These are phyloP conservation scores for Saccharomyces hybrid DNA, from an alignment of 1,139 yeast genomes.

Conservation along the genomic window DNA sequence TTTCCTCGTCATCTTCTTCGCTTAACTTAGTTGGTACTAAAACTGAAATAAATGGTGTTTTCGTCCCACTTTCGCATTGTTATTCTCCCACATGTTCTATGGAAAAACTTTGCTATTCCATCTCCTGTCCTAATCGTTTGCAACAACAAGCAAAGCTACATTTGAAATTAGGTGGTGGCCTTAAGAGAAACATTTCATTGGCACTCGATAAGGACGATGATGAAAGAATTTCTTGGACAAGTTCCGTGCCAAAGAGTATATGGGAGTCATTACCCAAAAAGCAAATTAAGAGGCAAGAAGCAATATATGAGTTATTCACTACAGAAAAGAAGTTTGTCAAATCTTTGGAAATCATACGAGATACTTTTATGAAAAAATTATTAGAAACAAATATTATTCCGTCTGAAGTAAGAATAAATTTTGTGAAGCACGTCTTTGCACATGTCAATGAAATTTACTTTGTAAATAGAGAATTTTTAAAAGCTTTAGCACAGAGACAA, in stretches of 20 bases:
- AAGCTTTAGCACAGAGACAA: conserved; percentile 81
- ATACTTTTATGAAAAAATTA: conserved; percentile 87
- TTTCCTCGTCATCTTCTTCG: neutral
- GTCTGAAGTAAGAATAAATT: conserved; percentile 79
- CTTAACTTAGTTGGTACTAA: conserved; percentile 4
- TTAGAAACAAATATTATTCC: conserved; percentile 82
- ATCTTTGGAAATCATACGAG: conserved; percentile 87
- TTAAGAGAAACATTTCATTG: conserved; percentile 74
- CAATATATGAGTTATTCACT: conserved; percentile 86
- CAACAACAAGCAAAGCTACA: conserved; percentile 93
- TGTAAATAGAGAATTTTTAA: conserved; percentile 77
- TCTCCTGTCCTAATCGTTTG: conserved; percentile 90
- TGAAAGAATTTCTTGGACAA: conserved; percentile 87
- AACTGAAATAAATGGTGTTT: conserved; percentile 60
- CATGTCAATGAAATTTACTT: conserved; percentile 83
- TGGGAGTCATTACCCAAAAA: conserved; percentile 72
- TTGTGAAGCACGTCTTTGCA: conserved; percentile 84
- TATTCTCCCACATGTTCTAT: conserved; percentile 94
- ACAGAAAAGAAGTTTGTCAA: conserved; percentile 94
- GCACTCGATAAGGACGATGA: conserved; percentile 71
- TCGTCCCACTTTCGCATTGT: conserved; percentile 86
- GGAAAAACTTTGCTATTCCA: conserved; percentile 81
- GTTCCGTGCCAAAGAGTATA: conserved; percentile 75
- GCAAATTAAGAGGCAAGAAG: conserved; percentile 90
- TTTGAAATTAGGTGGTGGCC: conserved; percentile 81